These are phyloP conservation scores for Paramecium caudatum DNA, from an alignment of 73 alveolate species.

Conservation along the genomic window DNA sequence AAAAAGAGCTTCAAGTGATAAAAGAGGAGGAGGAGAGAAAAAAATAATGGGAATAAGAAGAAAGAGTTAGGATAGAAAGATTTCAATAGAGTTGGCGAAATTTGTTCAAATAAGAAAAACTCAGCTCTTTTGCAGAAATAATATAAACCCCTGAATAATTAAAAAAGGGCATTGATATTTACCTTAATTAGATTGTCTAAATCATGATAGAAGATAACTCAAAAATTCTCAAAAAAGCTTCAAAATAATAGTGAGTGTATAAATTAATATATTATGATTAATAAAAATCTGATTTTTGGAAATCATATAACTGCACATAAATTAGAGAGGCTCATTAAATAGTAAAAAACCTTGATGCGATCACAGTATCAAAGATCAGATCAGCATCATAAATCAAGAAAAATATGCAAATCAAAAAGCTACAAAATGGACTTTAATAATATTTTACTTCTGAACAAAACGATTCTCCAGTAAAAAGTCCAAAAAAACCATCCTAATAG, in stretches of 20 bases:
- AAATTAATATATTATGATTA: not conserved
- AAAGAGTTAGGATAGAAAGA: too few relatives aligned
- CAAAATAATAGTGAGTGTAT: not conserved
- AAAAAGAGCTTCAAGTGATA: too few relatives aligned
- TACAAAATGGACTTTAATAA: not conserved
- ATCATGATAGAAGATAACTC: too few relatives aligned
- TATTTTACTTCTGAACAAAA: not conserved
- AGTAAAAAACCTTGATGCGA: not conserved
- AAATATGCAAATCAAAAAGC: slow-evolving; percentile 23
- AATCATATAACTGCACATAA: slow-evolving; percentile 25
- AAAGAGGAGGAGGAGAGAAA: too few relatives aligned
- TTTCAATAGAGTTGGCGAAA: too few relatives aligned
- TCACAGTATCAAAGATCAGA: not conserved
- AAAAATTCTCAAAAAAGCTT: too few relatives aligned
- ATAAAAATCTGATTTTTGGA: slow-evolving; percentile 29
- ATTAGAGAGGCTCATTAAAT: not conserved
- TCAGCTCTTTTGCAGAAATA: too few relatives aligned
- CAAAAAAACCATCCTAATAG: not conserved
- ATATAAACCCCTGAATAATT: too few relatives aligned
- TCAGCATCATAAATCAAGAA: not conserved
- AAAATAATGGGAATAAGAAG: too few relatives aligned
- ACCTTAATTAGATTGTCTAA: too few relatives aligned
- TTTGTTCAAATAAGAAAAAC: too few relatives aligned
- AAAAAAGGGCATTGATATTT: too few relatives aligned
- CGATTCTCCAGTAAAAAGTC: not conserved